A percentile compares a stretch with the other conserved stretches of the same genome.
phyloP scores from a whole-genome alignment of 176 grass and related monocot genomes.

The Phyllostachys edulis region DNA sequence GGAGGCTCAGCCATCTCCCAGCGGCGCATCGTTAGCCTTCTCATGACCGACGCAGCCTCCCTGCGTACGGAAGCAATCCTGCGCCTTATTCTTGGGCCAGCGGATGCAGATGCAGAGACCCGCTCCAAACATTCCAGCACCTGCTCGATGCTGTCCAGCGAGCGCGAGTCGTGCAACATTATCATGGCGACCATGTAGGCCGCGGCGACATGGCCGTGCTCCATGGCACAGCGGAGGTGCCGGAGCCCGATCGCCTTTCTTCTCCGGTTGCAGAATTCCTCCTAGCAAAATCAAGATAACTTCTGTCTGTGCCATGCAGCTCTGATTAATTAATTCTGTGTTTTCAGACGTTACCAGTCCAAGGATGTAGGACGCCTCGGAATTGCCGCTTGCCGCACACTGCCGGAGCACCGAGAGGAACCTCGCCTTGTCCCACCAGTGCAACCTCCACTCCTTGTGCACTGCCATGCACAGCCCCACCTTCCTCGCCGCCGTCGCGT shows the following conservation, averaged over 20 bases:
- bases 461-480: slow-evolving; percentile 43
- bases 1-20: slow-evolving; percentile 20
- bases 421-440: slow-evolving; percentile 49
- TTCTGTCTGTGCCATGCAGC: neutral
- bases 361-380: slow-evolving; percentile 42
- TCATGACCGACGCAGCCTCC: slow-evolving; percentile 34
- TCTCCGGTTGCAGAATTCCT: slow-evolving; percentile 36
- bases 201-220: slow-evolving; percentile 11
- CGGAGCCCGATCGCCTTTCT: slow-evolving; percentile 23
- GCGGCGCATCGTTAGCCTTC: slow-evolving; percentile 29
- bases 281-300: slow-evolving; percentile 11
- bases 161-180: slow-evolving; percentile 1
- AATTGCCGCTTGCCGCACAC: slow-evolving; percentile 43
- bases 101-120: neutral
- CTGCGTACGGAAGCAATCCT: slow-evolving; percentile 9
- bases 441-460: slow-evolving; percentile 40
- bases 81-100: neutral
- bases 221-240: slow-evolving; percentile 34
- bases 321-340: neutral
- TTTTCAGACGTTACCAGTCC: slow-evolving; percentile 25
- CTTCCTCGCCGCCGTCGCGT: slow-evolving; percentile 27
- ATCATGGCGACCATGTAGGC: slow-evolving; percentile 44
- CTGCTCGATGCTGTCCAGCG: neutral
- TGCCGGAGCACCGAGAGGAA: slow-evolving; percentile 35
- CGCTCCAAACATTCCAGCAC: slow-evolving; percentile 11